Percentiles rank a stretch among this genome's conserved stretches.
Conservation (phyloP, 306 rosid species). For the Adenanthera pavonina region DNA sequence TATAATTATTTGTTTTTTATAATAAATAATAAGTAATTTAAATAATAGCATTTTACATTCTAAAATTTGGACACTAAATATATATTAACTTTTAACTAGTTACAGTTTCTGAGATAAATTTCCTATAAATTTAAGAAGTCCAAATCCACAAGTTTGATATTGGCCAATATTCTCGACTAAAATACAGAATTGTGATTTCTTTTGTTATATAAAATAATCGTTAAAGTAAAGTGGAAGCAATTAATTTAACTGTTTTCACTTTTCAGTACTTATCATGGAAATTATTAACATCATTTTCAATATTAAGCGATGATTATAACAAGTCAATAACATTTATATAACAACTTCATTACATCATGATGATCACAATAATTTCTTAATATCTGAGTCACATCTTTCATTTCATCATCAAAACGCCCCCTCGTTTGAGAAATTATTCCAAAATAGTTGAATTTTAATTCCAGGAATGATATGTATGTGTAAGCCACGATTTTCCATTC, state of each 20-base stretch:
- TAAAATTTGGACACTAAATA: not conserved
- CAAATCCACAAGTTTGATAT: not conserved
- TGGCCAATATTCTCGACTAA: not conserved
- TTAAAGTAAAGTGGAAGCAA: not conserved
- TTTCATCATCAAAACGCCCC: slow-evolving; percentile 4
- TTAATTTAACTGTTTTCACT: not conserved
- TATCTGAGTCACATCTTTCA: slow-evolving; percentile 39
- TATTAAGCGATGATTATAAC: not conserved
- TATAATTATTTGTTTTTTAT: not conserved
- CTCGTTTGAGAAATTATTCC: not conserved
- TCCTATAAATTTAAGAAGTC: not conserved
- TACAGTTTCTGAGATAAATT: not conserved
- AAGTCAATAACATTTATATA: not conserved
- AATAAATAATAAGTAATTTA: not conserved
- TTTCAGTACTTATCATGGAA: not conserved
- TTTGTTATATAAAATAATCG: not conserved
- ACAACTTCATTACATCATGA: slow-evolving; percentile 1
- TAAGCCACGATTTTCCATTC: slow-evolving; percentile 1
- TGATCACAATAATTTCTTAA: not conserved
- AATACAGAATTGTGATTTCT: not conserved
- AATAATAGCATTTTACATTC: no score
- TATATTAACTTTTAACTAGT: not conserved
- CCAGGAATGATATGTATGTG: slow-evolving; percentile 7
- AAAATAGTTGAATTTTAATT: slow-evolving; percentile 33
- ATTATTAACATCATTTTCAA: not conserved